Evolutionary conservation across 2,329 filamentous ascomycete species (phyloP).

Genomic region (Beauveria sp.): DNA sequence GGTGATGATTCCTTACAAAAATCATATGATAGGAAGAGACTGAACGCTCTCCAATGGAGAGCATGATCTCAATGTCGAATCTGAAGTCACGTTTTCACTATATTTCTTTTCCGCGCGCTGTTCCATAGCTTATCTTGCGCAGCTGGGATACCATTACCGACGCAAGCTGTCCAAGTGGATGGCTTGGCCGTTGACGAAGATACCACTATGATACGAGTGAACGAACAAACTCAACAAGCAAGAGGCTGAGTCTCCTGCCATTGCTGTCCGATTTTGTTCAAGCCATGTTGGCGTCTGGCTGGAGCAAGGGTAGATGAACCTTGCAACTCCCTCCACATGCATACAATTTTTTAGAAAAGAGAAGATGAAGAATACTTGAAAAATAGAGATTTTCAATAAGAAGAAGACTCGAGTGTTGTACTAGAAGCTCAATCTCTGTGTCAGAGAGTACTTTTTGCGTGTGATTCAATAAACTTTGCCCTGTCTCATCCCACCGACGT

Average conservation of each 20-base stretch:
- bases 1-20: constrained; percentile 51
- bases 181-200: neutral
- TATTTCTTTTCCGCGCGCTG: neutral
- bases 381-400: neutral
- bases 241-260: no score
- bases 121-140: no score
- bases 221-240: neutral
- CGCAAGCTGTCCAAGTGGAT: neutral
- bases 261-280: neutral
- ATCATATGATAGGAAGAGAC: constrained; percentile 62
- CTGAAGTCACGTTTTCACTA: constrained; percentile 42
- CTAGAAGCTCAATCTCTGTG: no score
- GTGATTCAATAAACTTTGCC: neutral
- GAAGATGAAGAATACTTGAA: neutral
- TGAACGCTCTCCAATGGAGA: constrained; percentile 47
- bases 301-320: no score
- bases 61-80: constrained; percentile 57
- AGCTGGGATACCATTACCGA: neutral
- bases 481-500: neutral
- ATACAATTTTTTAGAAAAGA: neutral
- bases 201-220: neutral
- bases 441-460: neutral
- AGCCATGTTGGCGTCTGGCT: no score
- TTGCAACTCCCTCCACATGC: neutral
- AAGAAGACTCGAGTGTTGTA: no score